Evolutionary conservation across 2,329 filamentous ascomycete genomes (phyloP), one percentile per base, ranked within the genome.

Genomic region (Aspergillus pseudoterreus): DNA sequence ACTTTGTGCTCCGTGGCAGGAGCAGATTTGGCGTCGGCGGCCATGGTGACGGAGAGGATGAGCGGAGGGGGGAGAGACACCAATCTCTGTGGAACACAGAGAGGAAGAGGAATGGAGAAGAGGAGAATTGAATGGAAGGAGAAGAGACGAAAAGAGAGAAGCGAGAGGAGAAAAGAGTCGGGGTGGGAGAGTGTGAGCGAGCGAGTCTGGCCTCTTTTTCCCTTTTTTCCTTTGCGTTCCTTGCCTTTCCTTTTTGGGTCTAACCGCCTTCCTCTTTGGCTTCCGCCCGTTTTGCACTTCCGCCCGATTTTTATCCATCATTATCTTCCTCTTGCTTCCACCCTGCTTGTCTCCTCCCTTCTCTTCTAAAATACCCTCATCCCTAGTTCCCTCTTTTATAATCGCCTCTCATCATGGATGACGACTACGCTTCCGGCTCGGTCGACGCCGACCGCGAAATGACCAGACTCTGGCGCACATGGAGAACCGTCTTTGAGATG

Each of bases 401-500:
- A 11, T 22, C 22, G 19, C 43, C 49, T 49, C 43, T 17, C 44
- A 44, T 43, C 54, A 74, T 74, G 72, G 72, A 75, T 48, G 71
- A 70, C 19, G 70, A 73, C 36, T 67, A 63, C 30, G 64, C 67
- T 32, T 52, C 60, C 48, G 60, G 65, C 52, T 69, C 69, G 50
- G 64, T 62, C 30, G 72, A 74, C 33, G 69, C 70, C 50, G 66
- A 71, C 53, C 67, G 66, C 58, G 70, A 74, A 60, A 71, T 72
- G 64, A 80, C 83, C 58, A 85, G 88, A 68, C 83, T 96, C 62
- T 99, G 94, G 92, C 88, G 92, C 72, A 90, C 92, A 63, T 95
- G 90, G 84, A 85, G 85, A 73, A 99, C 94, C 8, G 85, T 91
- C 45, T 90, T 95, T 73, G 90, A 99, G 80, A 95, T 99, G 92